Percentiles rank a stretch among this genome's conserved stretches.
phyloP scores from a whole-genome alignment of 1,284 basidiomycete species.

The Exobasidium rhododendri region DNA sequence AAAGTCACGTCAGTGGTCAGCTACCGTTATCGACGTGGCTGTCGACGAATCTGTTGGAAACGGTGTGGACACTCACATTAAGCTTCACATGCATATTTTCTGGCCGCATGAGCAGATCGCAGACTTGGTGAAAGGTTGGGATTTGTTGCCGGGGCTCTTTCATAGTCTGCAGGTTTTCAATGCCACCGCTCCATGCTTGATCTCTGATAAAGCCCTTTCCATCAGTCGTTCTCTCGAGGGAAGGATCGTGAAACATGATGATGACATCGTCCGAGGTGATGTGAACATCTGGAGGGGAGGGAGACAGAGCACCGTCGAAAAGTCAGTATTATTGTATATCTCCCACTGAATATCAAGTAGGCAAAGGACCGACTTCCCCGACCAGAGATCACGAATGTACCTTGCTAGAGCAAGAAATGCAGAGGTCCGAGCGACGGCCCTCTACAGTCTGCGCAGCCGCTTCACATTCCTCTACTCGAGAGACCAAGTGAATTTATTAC shows the following conservation, averaged over 20 bases:
- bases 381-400: too few species aligned
- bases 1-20: slow-evolving; percentile 8
- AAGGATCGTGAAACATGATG: slow-evolving; percentile 92
- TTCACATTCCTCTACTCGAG: too few species aligned
- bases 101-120: slow-evolving; percentile 48
- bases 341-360: too few species aligned
- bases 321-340: neutral
- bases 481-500: too few species aligned
- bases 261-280: slow-evolving; percentile 85
- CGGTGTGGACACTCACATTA: slow-evolving; percentile 29
- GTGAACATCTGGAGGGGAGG: slow-evolving; percentile 75
- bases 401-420: too few species aligned
- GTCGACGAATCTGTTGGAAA: too few species aligned
- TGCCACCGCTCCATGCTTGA: slow-evolving; percentile 63
- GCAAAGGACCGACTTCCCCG: too few species aligned
- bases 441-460: too few species aligned
- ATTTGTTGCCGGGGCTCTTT: slow-evolving; percentile 66
- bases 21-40: slow-evolving; percentile 3
- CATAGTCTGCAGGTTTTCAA: slow-evolving; percentile 77
- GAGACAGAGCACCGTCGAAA: neutral
- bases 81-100: slow-evolving; percentile 51
- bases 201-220: slow-evolving; percentile 60
- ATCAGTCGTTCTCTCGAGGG: slow-evolving; percentile 61
- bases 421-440: too few species aligned
- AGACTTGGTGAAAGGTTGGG: slow-evolving; percentile 49